Evolutionary conservation across 306 rosid genomes (phyloP).

Genomic region (Delonix regia): DNA sequence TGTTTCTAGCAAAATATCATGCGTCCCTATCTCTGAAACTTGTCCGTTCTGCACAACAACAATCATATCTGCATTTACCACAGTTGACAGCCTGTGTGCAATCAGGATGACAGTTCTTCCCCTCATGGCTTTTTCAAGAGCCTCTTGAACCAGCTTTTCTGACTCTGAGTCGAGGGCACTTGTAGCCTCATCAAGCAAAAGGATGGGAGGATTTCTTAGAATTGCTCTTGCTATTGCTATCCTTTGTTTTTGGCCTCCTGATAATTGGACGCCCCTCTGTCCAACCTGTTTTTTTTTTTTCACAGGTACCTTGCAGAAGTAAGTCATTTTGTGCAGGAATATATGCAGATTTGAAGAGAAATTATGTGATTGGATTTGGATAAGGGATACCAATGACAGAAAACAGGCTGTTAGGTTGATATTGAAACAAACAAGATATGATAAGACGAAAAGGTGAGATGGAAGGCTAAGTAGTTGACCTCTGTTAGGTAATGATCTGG

Average conservation of each 20-base stretch:
- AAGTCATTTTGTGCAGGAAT: background rate
- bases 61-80: constrained; percentile 79
- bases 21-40: constrained; percentile 75
- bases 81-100: constrained; percentile 86
- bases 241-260: constrained; percentile 95
- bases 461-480: constrained; percentile 50
- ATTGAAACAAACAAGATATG: background rate
- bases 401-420: background rate
- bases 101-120: constrained; percentile 82
- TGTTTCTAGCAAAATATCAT: constrained; percentile 63
- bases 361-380: background rate
- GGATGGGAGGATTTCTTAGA: constrained; percentile 80
- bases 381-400: background rate
- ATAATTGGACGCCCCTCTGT: constrained; percentile 82
- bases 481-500: constrained; percentile 78
- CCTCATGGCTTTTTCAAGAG: constrained; percentile 78
- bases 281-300: constrained; percentile 55
- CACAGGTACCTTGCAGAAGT: background rate
- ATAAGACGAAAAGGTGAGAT: constrained; percentile 2
- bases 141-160: constrained; percentile 80
- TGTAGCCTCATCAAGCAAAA: constrained; percentile 89
- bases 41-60: constrained; percentile 77
- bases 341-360: background rate
- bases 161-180: constrained; percentile 93
- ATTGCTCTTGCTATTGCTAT: constrained; percentile 90